These are phyloP conservation scores for Russula brevipes DNA, from an alignment of 768 basidiomycete genomes.

Conservation along the genomic window DNA sequence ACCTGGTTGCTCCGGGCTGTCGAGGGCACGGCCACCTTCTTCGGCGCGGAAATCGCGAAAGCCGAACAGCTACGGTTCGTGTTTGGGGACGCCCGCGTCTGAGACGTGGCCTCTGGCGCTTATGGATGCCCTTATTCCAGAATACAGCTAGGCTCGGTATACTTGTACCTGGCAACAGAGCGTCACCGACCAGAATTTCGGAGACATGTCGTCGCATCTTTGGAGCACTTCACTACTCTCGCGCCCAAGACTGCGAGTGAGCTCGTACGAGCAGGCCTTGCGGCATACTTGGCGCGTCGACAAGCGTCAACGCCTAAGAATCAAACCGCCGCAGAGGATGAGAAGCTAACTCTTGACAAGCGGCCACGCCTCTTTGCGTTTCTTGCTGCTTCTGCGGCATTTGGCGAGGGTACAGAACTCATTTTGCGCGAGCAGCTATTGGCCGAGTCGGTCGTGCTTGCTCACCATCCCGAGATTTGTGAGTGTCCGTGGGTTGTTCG, in stretches of 20 bases:
- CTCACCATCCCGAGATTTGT: conserved; percentile 69
- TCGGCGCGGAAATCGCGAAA: conserved; percentile 47
- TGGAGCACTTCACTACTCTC: conserved; percentile 38
- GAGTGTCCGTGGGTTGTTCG: conserved; percentile 29
- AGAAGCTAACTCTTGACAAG: conserved; percentile 43
- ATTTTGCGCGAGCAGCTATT: conserved; percentile 43
- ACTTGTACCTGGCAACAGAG: conserved; percentile 66
- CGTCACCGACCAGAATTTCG: conserved; percentile 51
- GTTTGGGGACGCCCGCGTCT: not conserved
- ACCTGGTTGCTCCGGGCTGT: conserved; percentile 70
- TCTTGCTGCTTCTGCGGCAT: conserved; percentile 47
- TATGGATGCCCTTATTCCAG: conserved; percentile 35
- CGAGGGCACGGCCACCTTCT: conserved; percentile 45
- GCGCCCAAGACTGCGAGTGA: conserved; percentile 47
- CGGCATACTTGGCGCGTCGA: conserved; percentile 41
- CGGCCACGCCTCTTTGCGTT: conserved; percentile 49
- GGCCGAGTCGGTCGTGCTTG: conserved; percentile 55
- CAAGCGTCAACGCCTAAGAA: conserved; percentile 30
- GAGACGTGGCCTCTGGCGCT: not conserved
- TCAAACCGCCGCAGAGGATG: conserved; percentile 33
- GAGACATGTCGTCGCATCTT: conserved; percentile 38
- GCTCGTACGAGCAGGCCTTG: conserved; percentile 58
- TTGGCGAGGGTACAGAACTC: conserved; percentile 41
- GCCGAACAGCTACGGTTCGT: conserved; percentile 54
- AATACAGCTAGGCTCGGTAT: conserved; percentile 55